Evolutionary conservation across 2,329 filamentous ascomycete genomes (phyloP).

Genomic region (Trichoderma koningii): DNA sequence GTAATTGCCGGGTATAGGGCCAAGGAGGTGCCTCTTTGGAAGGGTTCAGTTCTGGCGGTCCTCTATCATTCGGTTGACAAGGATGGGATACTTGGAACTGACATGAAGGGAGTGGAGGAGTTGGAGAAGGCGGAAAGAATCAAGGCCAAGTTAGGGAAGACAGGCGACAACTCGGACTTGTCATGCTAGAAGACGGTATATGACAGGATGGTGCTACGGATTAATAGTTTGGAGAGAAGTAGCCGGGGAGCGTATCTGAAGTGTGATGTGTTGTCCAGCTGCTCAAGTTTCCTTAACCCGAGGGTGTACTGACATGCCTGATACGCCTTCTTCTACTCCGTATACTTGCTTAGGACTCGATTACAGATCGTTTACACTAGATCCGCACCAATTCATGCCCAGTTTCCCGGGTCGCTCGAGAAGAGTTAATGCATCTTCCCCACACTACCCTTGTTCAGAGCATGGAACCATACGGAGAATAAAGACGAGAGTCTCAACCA

Average conservation of each 20-base stretch:
- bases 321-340: no score
- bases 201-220: no score
- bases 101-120: neutral
- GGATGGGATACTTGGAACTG: neutral
- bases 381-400: neutral
- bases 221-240: no score
- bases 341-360: no score
- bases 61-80: constrained; percentile 8
- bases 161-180: neutral
- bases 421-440: neutral
- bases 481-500: neutral
- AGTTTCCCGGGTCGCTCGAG: neutral
- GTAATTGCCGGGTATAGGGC: neutral
- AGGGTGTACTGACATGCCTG: no score
- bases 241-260: no score
- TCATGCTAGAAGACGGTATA: no score
- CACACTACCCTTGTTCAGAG: constrained; percentile 1
- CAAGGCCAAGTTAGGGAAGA: neutral
- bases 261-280: no score
- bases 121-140: neutral
- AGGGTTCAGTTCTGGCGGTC: neutral
- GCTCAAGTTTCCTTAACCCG: no score
- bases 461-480: constrained; percentile 3
- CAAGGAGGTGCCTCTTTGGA: constrained; percentile 2
- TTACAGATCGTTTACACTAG: neutral